These are phyloP conservation scores for Ceratocystis ficicola DNA, from an alignment of 2,329 filamentous ascomycete genomes.

Conservation along the genomic window DNA sequence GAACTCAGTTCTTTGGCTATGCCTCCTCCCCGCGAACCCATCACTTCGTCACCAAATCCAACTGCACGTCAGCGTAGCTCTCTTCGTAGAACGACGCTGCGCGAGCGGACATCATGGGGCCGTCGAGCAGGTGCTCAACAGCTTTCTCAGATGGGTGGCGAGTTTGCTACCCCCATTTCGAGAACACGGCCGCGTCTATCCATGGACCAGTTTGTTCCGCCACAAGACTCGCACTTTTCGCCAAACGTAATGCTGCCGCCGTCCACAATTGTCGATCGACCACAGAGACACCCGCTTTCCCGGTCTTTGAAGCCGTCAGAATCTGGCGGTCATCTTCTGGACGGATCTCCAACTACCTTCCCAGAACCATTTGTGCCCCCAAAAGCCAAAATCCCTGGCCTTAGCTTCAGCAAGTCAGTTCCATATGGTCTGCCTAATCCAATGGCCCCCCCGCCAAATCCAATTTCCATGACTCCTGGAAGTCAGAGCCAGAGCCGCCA, in stretches of 20 bases:
- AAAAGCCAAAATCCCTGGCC: constrained; percentile 32
- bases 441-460: constrained; percentile 14
- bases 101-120: constrained; percentile 53
- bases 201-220: constrained; percentile 62
- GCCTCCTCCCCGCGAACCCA: constrained; percentile 32
- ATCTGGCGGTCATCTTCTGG: constrained; percentile 62
- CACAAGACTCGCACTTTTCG: constrained; percentile 42
- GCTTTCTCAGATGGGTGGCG: constrained; percentile 37
- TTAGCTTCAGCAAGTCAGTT: constrained; percentile 20
- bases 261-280: constrained; percentile 28
- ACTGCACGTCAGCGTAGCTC: constrained; percentile 61
- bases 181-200: constrained; percentile 61
- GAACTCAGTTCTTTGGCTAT: constrained; percentile 36
- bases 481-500: constrained; percentile 5
- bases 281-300: constrained; percentile 69
- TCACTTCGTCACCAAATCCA: constrained; percentile 35
- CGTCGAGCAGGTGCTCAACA: constrained; percentile 43
- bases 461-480: constrained; percentile 32
- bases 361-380: constrained; percentile 19
- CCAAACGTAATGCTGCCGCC: constrained; percentile 37
- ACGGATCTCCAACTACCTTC: constrained; percentile 44
- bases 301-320: constrained; percentile 78
- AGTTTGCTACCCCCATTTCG: constrained; percentile 41
- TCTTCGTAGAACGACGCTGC: constrained; percentile 72
- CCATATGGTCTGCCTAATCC: constrained; percentile 17